Evolutionary conservation across 177 flowering plant species (phyloP).

Genomic region (Tripterygium wilfordii): DNA sequence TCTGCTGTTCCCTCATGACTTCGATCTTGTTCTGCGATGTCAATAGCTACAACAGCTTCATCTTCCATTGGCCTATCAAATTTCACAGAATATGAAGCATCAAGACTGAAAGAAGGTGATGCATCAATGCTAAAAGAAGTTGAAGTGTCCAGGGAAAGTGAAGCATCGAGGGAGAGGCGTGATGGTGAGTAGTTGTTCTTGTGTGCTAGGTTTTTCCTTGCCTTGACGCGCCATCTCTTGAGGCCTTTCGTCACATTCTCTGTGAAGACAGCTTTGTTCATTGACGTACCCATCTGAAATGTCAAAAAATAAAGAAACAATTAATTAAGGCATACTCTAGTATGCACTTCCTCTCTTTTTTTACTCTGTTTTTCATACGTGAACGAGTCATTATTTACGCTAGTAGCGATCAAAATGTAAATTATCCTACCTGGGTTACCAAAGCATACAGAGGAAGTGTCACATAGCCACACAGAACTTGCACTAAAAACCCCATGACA

Average conservation of each 20-base stretch:
- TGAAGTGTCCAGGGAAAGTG: slow-evolving; percentile 11
- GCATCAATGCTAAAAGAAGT: slow-evolving; percentile 26
- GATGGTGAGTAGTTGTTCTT: slow-evolving; percentile 3
- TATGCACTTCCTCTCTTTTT: too few species aligned
- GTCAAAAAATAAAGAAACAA: too few species aligned
- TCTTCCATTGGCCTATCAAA: slow-evolving; percentile 1
- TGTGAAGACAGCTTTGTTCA: slow-evolving; percentile 44
- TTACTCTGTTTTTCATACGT: background rate
- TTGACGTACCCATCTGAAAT: slow-evolving; percentile 76
- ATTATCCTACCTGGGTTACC: slow-evolving; percentile 51
- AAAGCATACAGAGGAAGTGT: slow-evolving; percentile 61
- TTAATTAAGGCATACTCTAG: too few species aligned
- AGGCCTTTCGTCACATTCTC: slow-evolving; percentile 37
- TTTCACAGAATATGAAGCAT: slow-evolving; percentile 11
- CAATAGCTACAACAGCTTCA: background rate
- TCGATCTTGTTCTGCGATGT: slow-evolving; percentile 6
- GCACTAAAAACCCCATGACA: slow-evolving; percentile 41
- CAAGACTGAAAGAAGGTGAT: too few species aligned
- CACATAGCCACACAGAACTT: slow-evolving; percentile 57
- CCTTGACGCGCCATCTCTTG: slow-evolving; percentile 39
- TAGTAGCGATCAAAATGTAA: background rate
- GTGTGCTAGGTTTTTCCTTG: slow-evolving; percentile 21
- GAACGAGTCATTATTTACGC: too few species aligned
- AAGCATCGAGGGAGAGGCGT: slow-evolving; percentile 9
- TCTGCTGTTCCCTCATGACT: too few species aligned